phyloP scores from a whole-genome alignment of 768 basidiomycete genomes.

The Russula vinacea region DNA sequence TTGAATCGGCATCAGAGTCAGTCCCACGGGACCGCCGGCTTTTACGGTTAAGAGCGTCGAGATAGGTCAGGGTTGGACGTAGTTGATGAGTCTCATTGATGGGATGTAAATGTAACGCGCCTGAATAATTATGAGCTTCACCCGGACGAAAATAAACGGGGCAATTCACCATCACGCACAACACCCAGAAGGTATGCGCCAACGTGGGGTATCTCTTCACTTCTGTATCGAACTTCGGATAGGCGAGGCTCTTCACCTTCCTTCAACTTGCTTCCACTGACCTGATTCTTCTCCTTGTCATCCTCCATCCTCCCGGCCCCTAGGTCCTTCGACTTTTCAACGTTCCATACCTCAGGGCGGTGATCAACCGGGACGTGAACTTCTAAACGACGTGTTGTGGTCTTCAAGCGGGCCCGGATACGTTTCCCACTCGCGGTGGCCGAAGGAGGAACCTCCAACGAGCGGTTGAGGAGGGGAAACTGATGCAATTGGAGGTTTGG shows the following conservation, averaged over 20 bases:
- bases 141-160: constrained; percentile 6
- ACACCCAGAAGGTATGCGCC: constrained; percentile 75
- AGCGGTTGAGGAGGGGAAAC: constrained; percentile 70
- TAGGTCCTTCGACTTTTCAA: constrained; percentile 61
- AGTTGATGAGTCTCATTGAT: constrained; percentile 77
- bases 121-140: constrained; percentile 39
- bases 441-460: constrained; percentile 74
- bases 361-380: constrained; percentile 81
- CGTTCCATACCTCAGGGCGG: constrained; percentile 77
- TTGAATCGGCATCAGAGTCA: constrained; percentile 68
- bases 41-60: constrained; percentile 70
- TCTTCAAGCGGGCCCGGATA: constrained; percentile 71
- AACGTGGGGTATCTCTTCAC: constrained; percentile 64
- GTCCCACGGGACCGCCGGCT: constrained; percentile 44
- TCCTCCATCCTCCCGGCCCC: constrained; percentile 67
- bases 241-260: constrained; percentile 46
- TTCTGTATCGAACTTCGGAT: constrained; percentile 65
- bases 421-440: constrained; percentile 69
- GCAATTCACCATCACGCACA: constrained; percentile 59
- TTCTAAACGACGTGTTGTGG: constrained; percentile 59
- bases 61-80: constrained; percentile 76
- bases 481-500: constrained; percentile 76
- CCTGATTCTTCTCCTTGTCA: constrained; percentile 76
- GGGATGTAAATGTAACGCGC: constrained; percentile 73
- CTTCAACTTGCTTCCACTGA: constrained; percentile 36